Conservation (phyloP, 2,329 filamentous ascomycete species). For the Fusarium torulosum region DNA sequence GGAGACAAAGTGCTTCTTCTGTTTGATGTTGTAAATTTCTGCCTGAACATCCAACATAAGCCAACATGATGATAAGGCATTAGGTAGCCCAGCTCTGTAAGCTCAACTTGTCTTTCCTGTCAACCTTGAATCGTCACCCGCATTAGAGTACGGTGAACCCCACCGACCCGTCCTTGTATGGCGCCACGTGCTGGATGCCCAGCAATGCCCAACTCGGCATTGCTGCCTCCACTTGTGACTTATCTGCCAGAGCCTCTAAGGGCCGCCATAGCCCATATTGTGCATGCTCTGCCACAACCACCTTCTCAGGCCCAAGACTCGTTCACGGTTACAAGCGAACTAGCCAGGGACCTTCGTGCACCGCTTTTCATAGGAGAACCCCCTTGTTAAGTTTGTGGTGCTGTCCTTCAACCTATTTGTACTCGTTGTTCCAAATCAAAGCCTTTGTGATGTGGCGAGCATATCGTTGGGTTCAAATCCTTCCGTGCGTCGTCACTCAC, state of each 20-base stretch:
- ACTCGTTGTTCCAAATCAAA: constrained; percentile 29
- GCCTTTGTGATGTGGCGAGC: constrained; percentile 23
- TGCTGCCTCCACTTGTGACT: constrained; percentile 24
- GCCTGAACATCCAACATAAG: constrained; percentile 22
- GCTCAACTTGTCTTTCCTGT: constrained; percentile 21
- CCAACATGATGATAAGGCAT: constrained; percentile 4
- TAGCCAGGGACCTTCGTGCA: constrained; percentile 33
- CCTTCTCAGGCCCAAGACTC: constrained; percentile 2
- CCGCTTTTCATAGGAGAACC: constrained; percentile 22
- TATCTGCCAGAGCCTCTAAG: constrained; percentile 20
- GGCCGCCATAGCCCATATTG: constrained; percentile 15
- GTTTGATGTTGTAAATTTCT: constrained; percentile 24
- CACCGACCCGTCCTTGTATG: constrained; percentile 45
- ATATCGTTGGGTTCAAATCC: constrained; percentile 27
- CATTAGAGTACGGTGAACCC: constrained; percentile 34
- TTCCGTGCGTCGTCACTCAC: constrained; percentile 49
- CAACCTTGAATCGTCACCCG: constrained; percentile 38
- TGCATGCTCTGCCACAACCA: constrained; percentile 27
- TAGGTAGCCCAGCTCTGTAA: constrained; percentile 10
- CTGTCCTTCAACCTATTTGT: constrained; percentile 22
- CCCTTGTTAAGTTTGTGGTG: constrained; percentile 14
- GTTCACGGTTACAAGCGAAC: constrained; percentile 17
- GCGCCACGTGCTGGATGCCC: constrained; percentile 47
- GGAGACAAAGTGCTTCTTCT: constrained; percentile 2
- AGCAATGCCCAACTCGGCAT: constrained; percentile 42